A percentile compares a stretch with the other conserved stretches of the same genome.
Evolutionary conservation across 1,284 basidiomycete genomes (phyloP).

Genomic region (Leccinum angustisporum): DNA sequence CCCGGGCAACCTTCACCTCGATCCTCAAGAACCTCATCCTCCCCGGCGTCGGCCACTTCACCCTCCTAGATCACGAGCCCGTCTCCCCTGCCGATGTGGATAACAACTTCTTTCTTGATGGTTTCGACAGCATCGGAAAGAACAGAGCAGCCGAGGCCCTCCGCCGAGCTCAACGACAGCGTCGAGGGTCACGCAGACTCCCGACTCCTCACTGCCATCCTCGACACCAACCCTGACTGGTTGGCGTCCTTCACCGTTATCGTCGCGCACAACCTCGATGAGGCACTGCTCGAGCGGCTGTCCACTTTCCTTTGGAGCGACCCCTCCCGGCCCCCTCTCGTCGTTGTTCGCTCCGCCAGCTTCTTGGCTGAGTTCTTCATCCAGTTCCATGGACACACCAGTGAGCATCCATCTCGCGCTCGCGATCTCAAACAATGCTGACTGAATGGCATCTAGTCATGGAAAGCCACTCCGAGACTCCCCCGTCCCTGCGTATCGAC

Average conservation of each 20-base stretch:
- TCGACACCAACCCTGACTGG: conserved; percentile 54
- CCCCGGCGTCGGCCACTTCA: conserved; percentile 91
- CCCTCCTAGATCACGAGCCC: conserved; percentile 69
- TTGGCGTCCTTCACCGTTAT: conserved; percentile 72
- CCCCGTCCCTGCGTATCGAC: conserved; percentile 85
- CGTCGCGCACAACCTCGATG: conserved; percentile 79
- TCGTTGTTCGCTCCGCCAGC: conserved; percentile 80
- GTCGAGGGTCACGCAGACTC: conserved; percentile 75
- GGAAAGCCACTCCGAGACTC: conserved; percentile 87
- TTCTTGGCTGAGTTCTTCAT: conserved; percentile 88
- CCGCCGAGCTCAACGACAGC: conserved; percentile 84
- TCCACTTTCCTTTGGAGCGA: conserved; percentile 70
- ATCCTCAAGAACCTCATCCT: conserved; percentile 95
- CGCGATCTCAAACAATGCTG: neutral
- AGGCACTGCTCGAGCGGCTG: conserved; percentile 55
- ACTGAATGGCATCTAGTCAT: conserved; percentile 58
- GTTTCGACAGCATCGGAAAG: conserved; percentile 73
- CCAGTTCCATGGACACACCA: conserved; percentile 83
- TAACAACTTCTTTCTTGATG: conserved; percentile 95
- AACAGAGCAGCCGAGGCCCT: conserved; percentile 81
- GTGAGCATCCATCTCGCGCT: conserved; percentile 45
- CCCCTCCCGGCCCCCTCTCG: conserved; percentile 58
- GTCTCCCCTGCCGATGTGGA: too few relatives aligned
- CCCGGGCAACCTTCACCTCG: conserved; percentile 79
- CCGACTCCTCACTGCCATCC: conserved; percentile 54